Conservation (phyloP, 164 flowering plant species). For the Tinospora cordifolia region DNA sequence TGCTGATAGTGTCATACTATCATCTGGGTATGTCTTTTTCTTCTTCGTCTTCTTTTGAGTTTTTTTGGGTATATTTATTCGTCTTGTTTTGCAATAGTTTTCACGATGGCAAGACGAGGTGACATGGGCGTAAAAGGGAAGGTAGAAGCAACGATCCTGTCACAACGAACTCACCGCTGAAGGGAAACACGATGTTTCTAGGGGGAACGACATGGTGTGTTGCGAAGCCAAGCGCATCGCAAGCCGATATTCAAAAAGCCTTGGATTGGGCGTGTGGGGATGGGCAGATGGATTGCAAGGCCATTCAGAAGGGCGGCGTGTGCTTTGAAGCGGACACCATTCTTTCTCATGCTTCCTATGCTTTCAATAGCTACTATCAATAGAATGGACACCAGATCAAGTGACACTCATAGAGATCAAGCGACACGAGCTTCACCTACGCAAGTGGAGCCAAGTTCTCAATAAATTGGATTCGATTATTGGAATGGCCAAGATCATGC, state of each 20-base stretch:
- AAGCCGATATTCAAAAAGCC: constrained; percentile 62
- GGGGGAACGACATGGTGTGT: constrained; percentile 86
- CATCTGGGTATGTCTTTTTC: neutral
- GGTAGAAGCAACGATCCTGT: constrained; percentile 43
- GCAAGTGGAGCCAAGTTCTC: constrained; percentile 81
- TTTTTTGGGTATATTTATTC: neutral
- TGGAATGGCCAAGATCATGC: constrained; percentile 75
- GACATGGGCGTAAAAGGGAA: constrained; percentile 32
- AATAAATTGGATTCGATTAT: constrained; percentile 66
- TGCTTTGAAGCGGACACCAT: constrained; percentile 80
- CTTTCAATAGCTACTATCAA: constrained; percentile 84
- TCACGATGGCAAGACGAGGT: constrained; percentile 10
- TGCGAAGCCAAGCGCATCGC: constrained; percentile 54
- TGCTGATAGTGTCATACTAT: neutral
- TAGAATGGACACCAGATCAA: too few relatives aligned
- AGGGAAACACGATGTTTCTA: constrained; percentile 88
- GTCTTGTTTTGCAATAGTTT: constrained; percentile 11
- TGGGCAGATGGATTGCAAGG: constrained; percentile 60
- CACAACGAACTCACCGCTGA: constrained; percentile 58
- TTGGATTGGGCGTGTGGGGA: constrained; percentile 91
- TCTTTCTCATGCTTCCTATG: constrained; percentile 80
- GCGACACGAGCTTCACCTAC: constrained; percentile 39
- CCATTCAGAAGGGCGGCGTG: constrained; percentile 43
- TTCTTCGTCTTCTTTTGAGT: neutral
- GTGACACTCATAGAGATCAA: too few relatives aligned